Percentiles rank a stretch among this genome's conserved stretches.
Conservation (phyloP, 345 rosid species). For the Rubroshorea leprosula region DNA sequence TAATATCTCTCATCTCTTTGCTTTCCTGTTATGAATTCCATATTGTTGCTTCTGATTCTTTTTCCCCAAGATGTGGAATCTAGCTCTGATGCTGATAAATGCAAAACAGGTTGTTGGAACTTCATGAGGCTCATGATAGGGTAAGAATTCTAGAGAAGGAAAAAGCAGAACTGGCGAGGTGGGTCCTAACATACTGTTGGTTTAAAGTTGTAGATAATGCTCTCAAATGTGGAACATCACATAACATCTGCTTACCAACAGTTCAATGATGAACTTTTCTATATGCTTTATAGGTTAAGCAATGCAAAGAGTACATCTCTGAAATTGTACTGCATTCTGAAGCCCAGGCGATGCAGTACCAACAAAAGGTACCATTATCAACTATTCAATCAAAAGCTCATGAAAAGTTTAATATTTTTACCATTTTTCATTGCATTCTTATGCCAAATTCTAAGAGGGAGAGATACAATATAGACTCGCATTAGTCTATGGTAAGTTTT, state of each 20-base stretch:
- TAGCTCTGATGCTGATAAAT: constrained; percentile 29
- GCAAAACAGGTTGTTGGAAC: constrained; percentile 35
- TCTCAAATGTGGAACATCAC: constrained; percentile 4
- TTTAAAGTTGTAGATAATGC: constrained; percentile 5
- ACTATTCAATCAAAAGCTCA: background rate
- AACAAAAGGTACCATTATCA: constrained; percentile 60
- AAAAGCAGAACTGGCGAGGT: constrained; percentile 71
- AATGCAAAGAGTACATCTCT: constrained; percentile 65
- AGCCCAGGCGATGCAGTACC: constrained; percentile 82
- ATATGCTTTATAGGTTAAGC: constrained; percentile 49
- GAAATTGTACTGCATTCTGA: constrained; percentile 84
- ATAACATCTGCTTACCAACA: background rate
- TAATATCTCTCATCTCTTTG: constrained; percentile 10
- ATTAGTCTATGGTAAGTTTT: background rate
- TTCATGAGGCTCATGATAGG: constrained; percentile 41
- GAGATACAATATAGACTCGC: background rate
- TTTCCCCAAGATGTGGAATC: constrained; percentile 5
- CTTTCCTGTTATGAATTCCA: constrained; percentile 15
- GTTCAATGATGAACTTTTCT: constrained; percentile 13
- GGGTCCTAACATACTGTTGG: constrained; percentile 11
- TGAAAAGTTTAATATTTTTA: background rate
- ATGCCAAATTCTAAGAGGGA: background rate
- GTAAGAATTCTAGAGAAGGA: constrained; percentile 51
- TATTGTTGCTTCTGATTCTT: constrained; percentile 15
- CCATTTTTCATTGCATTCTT: background rate